phyloP scores from a whole-genome alignment of 179 eudicot genomes.

The Camellia oleifera region DNA sequence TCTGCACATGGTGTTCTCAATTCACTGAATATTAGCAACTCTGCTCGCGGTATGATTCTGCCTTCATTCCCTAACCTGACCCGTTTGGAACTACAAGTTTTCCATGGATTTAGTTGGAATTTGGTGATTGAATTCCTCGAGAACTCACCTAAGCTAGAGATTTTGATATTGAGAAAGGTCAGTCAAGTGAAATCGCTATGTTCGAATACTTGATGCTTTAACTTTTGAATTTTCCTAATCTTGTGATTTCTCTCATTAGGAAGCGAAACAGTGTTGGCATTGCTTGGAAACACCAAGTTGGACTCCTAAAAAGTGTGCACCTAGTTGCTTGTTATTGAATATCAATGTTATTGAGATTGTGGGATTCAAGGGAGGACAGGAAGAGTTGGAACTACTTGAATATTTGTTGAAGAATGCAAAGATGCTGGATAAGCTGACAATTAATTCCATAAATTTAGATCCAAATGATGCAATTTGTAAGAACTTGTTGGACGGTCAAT shows the following conservation, averaged over 20 bases:
- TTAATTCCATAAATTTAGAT: background rate
- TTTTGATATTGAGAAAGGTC: background rate
- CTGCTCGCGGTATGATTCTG: background rate
- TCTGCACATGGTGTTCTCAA: background rate
- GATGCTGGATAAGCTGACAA: background rate
- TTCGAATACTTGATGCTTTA: background rate
- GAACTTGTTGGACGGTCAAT: too few species aligned
- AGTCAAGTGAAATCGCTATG: background rate
- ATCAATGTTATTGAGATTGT: too few species aligned
- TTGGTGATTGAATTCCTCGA: background rate
- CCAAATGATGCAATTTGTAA: background rate
- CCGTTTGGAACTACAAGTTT: background rate
- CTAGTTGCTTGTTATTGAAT: too few species aligned
- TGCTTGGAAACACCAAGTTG: too few species aligned
- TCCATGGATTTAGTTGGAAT: background rate
- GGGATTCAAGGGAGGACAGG: too few species aligned
- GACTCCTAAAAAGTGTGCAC: too few species aligned
- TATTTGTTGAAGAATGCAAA: too few species aligned
- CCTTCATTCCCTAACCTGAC: background rate
- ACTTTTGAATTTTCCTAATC: too few species aligned
- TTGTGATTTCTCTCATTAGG: too few species aligned
- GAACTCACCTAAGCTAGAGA: background rate
- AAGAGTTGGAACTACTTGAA: too few species aligned
- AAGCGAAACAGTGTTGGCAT: too few species aligned
- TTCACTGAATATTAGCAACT: background rate